Percentiles rank a stretch among this genome's conserved stretches.
These are phyloP conservation scores for Anastatica hierochuntica DNA, from an alignment of 345 rosid species.

Conservation along the genomic window DNA sequence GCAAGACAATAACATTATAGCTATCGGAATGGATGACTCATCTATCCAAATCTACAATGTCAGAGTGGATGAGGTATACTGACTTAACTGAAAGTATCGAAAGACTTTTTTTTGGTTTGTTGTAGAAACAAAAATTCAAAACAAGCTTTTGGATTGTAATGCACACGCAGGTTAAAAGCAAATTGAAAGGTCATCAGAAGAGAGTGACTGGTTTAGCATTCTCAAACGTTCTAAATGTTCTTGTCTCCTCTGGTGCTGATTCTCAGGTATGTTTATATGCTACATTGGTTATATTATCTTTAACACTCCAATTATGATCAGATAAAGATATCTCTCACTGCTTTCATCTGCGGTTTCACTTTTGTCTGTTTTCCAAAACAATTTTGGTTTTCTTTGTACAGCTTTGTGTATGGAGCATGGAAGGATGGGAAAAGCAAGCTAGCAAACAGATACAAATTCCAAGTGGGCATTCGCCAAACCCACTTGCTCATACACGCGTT, in stretches of 20 bases:
- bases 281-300: background rate
- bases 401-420: slow-evolving; percentile 72
- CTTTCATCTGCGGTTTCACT: background rate
- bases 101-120: background rate
- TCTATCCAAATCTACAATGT: slow-evolving; percentile 78
- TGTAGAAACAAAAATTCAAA: background rate
- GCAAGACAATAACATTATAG: slow-evolving; percentile 74
- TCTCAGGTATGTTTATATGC: slow-evolving; percentile 43
- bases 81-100: background rate
- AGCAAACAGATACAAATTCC: slow-evolving; percentile 33
- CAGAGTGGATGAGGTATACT: slow-evolving; percentile 63
- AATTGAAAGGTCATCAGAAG: slow-evolving; percentile 74
- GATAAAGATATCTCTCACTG: background rate
- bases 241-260: slow-evolving; percentile 86
- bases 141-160: slow-evolving; percentile 5
- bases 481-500: slow-evolving; percentile 33
- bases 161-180: slow-evolving; percentile 51
- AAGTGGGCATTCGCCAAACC: slow-evolving; percentile 23
- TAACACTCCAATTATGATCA: background rate
- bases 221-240: slow-evolving; percentile 50
- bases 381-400: slow-evolving; percentile 16
- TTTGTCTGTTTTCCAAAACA: background rate
- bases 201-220: slow-evolving; percentile 79
- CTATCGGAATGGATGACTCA: slow-evolving; percentile 85
- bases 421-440: slow-evolving; percentile 64